Percentiles rank a stretch among this genome's conserved stretches.
Evolutionary conservation across 2,329 filamentous ascomycete species (phyloP).

Genomic region (Diplodia scrobiculata): DNA sequence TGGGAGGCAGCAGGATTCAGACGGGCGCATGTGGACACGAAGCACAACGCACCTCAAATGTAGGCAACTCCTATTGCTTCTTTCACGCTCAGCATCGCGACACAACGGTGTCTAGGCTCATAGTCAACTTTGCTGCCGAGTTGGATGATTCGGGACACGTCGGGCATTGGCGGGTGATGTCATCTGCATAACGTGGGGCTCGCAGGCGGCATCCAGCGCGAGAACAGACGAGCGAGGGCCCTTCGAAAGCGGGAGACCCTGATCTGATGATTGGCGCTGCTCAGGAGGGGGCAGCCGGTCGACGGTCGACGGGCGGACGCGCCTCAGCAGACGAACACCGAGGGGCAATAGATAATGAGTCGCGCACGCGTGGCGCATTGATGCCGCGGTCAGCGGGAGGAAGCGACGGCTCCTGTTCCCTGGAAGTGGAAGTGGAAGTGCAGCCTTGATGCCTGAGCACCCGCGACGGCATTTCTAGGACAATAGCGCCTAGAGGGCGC

Average conservation of each 20-base stretch:
- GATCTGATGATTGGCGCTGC: slow-evolving; percentile 1
- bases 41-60: background rate
- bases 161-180: slow-evolving; percentile 17
- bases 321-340: slow-evolving; percentile 12
- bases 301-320: background rate
- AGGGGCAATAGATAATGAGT: background rate
- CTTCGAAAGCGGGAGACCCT: background rate
- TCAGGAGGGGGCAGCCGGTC: background rate
- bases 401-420: background rate
- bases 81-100: background rate
- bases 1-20: no score
- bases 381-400: background rate
- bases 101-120: background rate
- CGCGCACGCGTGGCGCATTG: background rate
- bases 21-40: background rate
- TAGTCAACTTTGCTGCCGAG: background rate
- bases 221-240: background rate
- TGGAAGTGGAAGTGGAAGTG: background rate
- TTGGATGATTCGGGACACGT: slow-evolving; percentile 4
- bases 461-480: background rate
- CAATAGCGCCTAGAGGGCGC: background rate
- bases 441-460: background rate
- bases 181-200: slow-evolving; percentile 17
- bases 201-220: slow-evolving; percentile 2
- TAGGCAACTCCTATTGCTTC: background rate